Evolutionary conservation across 306 rosid genomes (phyloP).

Genomic region (Castanea crenata): DNA sequence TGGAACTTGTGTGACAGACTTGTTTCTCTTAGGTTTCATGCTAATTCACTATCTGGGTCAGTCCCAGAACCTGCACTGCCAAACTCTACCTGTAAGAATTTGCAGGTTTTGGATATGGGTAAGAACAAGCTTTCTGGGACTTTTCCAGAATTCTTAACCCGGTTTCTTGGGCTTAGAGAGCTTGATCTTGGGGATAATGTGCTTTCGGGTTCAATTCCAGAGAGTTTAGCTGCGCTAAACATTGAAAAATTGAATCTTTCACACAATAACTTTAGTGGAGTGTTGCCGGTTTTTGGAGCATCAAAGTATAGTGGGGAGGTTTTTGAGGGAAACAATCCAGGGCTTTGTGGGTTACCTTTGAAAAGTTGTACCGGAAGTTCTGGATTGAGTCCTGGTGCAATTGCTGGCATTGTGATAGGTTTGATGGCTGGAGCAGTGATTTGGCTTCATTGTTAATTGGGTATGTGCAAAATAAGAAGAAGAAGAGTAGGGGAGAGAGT

Average conservation of each 20-base stretch:
- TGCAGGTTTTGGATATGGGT: constrained; percentile 75
- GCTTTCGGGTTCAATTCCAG: constrained; percentile 65
- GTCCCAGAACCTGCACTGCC: constrained; percentile 87
- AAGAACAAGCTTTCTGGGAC: constrained; percentile 64
- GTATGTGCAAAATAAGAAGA: constrained; percentile 86
- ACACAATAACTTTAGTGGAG: constrained; percentile 86
- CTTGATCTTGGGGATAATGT: constrained; percentile 72
- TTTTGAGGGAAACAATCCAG: constrained; percentile 80
- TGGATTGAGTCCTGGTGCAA: constrained; percentile 82
- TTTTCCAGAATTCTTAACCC: constrained; percentile 74
- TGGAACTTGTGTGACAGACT: constrained; percentile 86
- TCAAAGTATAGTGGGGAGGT: constrained; percentile 66
- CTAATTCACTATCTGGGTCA: constrained; percentile 59
- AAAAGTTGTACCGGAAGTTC: constrained; percentile 53
- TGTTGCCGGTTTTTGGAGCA: constrained; percentile 61
- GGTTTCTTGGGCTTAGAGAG: constrained; percentile 58
- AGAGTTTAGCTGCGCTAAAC: constrained; percentile 40
- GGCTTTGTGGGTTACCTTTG: constrained; percentile 87
- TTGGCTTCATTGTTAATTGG: constrained; percentile 84
- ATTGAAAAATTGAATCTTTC: constrained; percentile 86
- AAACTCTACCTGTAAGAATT: constrained; percentile 56
- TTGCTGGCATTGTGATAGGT: constrained; percentile 92
- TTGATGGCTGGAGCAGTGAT: constrained; percentile 88
- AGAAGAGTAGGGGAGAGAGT: constrained; percentile 61
- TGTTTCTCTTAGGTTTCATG: constrained; percentile 61